Base-by-base conservation (phyloP, 2,329 filamentous ascomycete species). In the Fusarium vanettenii region DNA sequence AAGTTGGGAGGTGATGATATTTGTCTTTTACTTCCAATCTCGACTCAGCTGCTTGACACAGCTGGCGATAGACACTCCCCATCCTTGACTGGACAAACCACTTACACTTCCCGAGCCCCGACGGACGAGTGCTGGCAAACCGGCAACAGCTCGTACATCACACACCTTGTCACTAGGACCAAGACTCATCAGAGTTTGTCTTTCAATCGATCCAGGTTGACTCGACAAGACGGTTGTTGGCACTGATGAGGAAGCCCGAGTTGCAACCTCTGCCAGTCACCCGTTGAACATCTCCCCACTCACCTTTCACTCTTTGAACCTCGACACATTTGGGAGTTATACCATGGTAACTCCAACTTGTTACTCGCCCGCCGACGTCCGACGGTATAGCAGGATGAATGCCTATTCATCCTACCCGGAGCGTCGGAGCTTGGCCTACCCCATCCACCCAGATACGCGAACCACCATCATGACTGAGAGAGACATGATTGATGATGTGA, bases 401-500 rank as follows among this genome's bases (percentile, higher is more conserved):
- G 45, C 67, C 59, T 78, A 78, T 45, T 66, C 78, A 9, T 67
- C 76, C 20, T 77, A 78, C 33, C 66, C 72, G 10, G 78, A 78
- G 18, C 77, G 77, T 13, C 72, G 78, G n/a, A 59, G 41, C 2
- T 14, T 50, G n/a, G 64, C 66, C 3, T 79, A 73, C 56, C 66
- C 69, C 14, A 50, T 69, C 9, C 75, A 77, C n/a, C 67, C 69
- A 6, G 72, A 80, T n/a, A 52, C 67, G 2, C 74, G 75, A 27
- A 71, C 66, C 18, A 55, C 67, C 16, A 41, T 68, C 50, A 86
- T 87, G 84, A 71, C 55, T 43, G 76, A 77, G 27, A 71, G 73
- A 45, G 74, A 76, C 25, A 20, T 48, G 7, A 60, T 62, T 29
- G 80, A 84, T 1, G 85, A 88, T 13, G 79, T 82, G 10, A 78